Conservation (phyloP, 1,284 basidiomycete genomes). For the Rhodotorula sp. region DNA sequence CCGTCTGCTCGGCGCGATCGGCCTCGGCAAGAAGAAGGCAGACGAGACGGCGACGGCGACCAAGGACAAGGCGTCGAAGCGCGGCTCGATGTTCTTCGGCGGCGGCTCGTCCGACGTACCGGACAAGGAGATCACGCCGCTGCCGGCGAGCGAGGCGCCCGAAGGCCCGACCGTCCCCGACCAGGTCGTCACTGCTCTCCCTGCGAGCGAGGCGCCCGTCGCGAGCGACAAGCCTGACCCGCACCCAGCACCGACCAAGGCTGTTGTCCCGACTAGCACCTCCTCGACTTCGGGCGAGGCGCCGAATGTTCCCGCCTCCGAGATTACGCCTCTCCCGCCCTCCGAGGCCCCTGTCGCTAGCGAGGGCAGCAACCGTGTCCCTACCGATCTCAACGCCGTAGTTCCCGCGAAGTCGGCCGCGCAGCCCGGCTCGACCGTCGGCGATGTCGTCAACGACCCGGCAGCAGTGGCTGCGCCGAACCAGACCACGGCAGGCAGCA, state of each 20-base stretch:
- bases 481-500: neutral
- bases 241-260: constrained; percentile 10
- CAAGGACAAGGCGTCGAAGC: neutral
- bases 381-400: neutral
- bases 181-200: constrained; percentile 11
- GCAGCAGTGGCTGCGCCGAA: neutral
- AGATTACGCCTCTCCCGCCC: constrained; percentile 16
- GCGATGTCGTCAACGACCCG: neutral
- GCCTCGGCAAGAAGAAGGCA: constrained; percentile 5
- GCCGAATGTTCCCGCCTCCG: constrained; percentile 7
- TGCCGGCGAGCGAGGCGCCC: constrained; percentile 23
- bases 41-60: neutral
- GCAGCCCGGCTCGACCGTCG: constrained; percentile 1
- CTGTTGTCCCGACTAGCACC: neutral
- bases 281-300: neutral
- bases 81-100: neutral
- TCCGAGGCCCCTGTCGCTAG: constrained; percentile 3
- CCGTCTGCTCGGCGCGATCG: neutral
- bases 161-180: constrained; percentile 13
- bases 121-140: constrained; percentile 18
- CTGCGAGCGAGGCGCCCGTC: constrained; percentile 21
- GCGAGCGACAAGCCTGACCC: constrained; percentile 16
- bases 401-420: neutral
- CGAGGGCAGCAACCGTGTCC: neutral
- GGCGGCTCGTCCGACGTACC: constrained; percentile 2